These are phyloP conservation scores for Dichotomocladium elegans DNA, from an alignment of 371 early-diverging fungal species.

Conservation along the genomic window DNA sequence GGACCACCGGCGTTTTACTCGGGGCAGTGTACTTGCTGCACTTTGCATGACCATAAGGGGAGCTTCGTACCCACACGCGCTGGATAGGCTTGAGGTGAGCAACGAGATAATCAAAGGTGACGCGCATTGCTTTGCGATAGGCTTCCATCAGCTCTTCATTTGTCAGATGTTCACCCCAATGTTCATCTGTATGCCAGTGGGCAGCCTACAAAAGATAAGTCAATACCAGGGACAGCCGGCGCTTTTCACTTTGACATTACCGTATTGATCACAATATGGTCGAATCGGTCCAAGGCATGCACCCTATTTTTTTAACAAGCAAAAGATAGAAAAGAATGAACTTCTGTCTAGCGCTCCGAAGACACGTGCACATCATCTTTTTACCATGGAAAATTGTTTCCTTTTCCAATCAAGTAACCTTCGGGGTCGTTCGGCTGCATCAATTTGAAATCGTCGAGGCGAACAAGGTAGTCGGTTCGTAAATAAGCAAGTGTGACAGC, in stretches of 20 bases:
- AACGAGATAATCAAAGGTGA: slow-evolving; percentile 23
- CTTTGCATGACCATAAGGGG: slow-evolving; percentile 43
- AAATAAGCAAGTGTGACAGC: slow-evolving; percentile 33
- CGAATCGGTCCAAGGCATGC: slow-evolving; percentile 33
- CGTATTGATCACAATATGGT: slow-evolving; percentile 42
- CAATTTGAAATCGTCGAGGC: slow-evolving; percentile 40
- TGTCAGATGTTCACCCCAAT: slow-evolving; percentile 32
- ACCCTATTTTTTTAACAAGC: slow-evolving; percentile 31
- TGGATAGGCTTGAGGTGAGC: slow-evolving; percentile 25
- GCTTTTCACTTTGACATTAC: slow-evolving; percentile 11
- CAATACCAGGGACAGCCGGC: neutral
- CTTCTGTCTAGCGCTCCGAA: too few relatives aligned
- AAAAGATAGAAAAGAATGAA: too few relatives aligned
- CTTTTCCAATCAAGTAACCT: slow-evolving; percentile 35
- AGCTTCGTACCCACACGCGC: slow-evolving; percentile 39
- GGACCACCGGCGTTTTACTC: slow-evolving; percentile 22
- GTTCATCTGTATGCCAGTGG: slow-evolving; percentile 38
- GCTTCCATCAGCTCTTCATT: slow-evolving; percentile 34
- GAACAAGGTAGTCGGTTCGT: slow-evolving; percentile 39
- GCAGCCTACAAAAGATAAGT: slow-evolving; percentile 23
- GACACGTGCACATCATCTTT: too few relatives aligned
- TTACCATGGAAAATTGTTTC: slow-evolving; percentile 45
- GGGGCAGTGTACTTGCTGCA: slow-evolving; percentile 37
- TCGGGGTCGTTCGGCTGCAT: slow-evolving; percentile 29
- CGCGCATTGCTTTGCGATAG: slow-evolving; percentile 27